A percentile compares a stretch with the other conserved stretches of the same genome.
These are phyloP conservation scores for Gymnopilus dilepis DNA, from an alignment of 768 basidiomycete species.

Conservation along the genomic window DNA sequence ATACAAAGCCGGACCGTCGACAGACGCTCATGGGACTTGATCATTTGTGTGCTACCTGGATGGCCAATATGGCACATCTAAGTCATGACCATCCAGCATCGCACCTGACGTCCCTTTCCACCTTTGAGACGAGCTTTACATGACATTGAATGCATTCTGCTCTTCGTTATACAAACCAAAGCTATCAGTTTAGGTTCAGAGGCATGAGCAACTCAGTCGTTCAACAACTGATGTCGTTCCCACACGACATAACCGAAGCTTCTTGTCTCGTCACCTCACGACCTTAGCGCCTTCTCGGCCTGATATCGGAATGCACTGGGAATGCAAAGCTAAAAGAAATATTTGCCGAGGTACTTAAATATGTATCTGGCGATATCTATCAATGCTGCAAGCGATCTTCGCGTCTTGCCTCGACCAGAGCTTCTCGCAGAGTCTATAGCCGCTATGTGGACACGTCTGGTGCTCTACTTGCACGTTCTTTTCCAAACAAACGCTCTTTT, in stretches of 20 bases:
- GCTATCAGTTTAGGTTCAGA: background rate
- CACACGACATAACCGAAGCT: background rate
- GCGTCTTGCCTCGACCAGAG: conserved; percentile 9
- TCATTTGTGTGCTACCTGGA: too few species aligned
- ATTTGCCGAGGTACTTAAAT: background rate
- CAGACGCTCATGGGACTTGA: background rate
- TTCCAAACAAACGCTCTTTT: conserved; percentile 23
- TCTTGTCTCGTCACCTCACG: background rate
- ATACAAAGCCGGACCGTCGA: background rate
- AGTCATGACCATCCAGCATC: background rate
- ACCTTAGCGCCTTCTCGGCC: conserved; percentile 3
- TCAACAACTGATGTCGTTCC: too few species aligned
- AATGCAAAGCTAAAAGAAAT: background rate
- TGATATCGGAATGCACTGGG: conserved; percentile 6
- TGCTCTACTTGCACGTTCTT: conserved; percentile 21
- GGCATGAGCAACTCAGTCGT: too few species aligned
- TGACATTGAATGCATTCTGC: too few species aligned
- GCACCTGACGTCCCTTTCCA: background rate
- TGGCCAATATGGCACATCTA: background rate
- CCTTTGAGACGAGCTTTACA: too few species aligned
- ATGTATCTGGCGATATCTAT: conserved; percentile 15
- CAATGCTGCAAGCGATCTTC: conserved; percentile 11
- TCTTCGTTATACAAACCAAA: too few species aligned
- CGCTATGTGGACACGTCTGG: conserved; percentile 20
- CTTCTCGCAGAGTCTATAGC: conserved; percentile 11